These are phyloP conservation scores for Fulvia fulva DNA, from an alignment of 2,329 filamentous ascomycete genomes.

Conservation along the genomic window DNA sequence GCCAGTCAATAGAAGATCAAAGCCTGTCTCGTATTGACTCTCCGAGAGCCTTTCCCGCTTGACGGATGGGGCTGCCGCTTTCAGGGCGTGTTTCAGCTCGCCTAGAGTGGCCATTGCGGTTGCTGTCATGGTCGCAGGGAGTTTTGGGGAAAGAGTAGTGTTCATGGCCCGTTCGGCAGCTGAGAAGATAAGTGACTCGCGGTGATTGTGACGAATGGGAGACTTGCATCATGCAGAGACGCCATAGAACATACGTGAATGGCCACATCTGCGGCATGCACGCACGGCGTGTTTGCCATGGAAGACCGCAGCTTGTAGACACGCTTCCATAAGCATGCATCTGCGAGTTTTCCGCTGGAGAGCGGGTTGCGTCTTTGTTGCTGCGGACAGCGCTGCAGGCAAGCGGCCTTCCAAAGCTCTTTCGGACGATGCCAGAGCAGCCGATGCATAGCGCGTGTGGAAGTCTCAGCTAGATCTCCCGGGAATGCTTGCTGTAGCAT, in stretches of 20 bases:
- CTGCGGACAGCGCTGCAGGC: too few relatives aligned
- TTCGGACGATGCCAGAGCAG: background rate
- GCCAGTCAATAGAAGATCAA: conserved; percentile 41
- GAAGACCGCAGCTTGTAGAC: background rate
- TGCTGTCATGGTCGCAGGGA: background rate
- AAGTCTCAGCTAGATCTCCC: background rate
- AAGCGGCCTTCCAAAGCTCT: too few relatives aligned
- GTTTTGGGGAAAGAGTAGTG: background rate
- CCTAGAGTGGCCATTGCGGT: conserved; percentile 38
- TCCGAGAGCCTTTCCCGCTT: conserved; percentile 42
- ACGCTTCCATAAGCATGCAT: background rate
- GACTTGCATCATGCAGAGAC: background rate
- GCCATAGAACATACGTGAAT: background rate
- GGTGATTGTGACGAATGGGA: background rate
- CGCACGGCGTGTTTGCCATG: background rate
- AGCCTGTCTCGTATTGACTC: conserved; percentile 48
- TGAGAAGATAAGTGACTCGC: background rate
- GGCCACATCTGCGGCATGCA: background rate
- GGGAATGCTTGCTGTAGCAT: background rate
- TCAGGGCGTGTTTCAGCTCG: conserved; percentile 41
- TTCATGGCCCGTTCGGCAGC: background rate
- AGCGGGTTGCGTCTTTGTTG: too few relatives aligned
- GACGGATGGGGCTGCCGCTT: conserved; percentile 29
- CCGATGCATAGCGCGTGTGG: too few relatives aligned
- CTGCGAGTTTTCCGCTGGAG: background rate